Evolutionary conservation across 2,329 filamentous ascomycete genomes (phyloP).

Genomic region (Botrytis deweyae): DNA sequence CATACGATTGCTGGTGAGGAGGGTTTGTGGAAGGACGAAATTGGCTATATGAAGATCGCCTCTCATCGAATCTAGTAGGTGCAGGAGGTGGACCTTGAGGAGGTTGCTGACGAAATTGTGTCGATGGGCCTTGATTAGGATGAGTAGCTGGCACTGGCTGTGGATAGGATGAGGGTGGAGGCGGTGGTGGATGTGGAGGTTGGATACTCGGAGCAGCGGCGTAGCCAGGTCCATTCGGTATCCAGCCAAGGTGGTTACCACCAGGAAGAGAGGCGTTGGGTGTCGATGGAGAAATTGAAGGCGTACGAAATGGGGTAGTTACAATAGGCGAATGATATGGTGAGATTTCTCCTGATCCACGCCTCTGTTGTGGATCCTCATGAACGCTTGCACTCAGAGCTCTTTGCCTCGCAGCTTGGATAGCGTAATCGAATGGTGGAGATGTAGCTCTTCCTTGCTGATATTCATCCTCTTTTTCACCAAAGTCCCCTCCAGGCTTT

Average conservation of each 20-base stretch:
- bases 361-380: conserved; percentile 41
- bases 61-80: conserved; percentile 17
- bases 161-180: conserved; percentile 20
- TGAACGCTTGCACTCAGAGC: conserved; percentile 31
- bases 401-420: conserved; percentile 26
- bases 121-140: neutral
- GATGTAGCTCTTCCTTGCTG: conserved; percentile 39
- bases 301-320: conserved; percentile 22
- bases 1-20: conserved; percentile 26
- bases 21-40: conserved; percentile 22
- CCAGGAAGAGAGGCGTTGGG: conserved; percentile 34
- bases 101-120: conserved; percentile 17
- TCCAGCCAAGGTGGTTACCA: conserved; percentile 39
- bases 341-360: conserved; percentile 47
- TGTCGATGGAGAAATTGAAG: conserved; percentile 11
- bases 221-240: conserved; percentile 16
- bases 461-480: conserved; percentile 61
- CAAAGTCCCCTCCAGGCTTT: conserved; percentile 55
- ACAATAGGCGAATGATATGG: conserved; percentile 8
- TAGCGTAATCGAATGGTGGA: conserved; percentile 1
- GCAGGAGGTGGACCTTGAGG: conserved; percentile 26
- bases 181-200: conserved; percentile 9
- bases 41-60: conserved; percentile 18
- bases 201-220: neutral
- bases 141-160: conserved; percentile 3